phyloP scores from a whole-genome alignment of 1,284 basidiomycete genomes.

The Sparassis latifolia region DNA sequence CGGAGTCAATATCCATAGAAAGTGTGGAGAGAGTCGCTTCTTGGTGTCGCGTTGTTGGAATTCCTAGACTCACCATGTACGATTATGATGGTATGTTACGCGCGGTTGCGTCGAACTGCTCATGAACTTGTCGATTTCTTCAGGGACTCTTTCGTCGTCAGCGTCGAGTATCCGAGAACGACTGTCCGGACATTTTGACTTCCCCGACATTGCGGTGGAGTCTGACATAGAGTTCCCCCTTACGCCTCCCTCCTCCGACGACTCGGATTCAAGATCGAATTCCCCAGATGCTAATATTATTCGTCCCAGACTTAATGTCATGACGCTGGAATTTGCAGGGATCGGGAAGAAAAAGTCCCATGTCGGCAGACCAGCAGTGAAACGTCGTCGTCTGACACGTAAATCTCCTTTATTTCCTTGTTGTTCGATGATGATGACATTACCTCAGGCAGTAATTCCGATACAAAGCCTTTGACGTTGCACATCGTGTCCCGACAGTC shows the following conservation, averaged over 20 bases:
- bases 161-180: constrained; percentile 34
- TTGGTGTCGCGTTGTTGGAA: constrained; percentile 57
- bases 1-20: constrained; percentile 40
- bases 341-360: constrained; percentile 13
- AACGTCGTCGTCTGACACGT: constrained; percentile 17
- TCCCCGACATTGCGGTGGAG: constrained; percentile 42
- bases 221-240: constrained; percentile 50
- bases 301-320: constrained; percentile 28
- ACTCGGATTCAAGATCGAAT: constrained; percentile 52
- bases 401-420: not conserved
- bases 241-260: constrained; percentile 68
- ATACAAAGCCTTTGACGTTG: constrained; percentile 18
- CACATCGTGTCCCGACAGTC: constrained; percentile 30
- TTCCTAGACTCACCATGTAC: constrained; percentile 59
- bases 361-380: constrained; percentile 10
- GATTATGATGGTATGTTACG: constrained; percentile 55
- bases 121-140: not conserved
- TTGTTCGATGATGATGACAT: not conserved
- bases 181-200: constrained; percentile 23
- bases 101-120: not conserved
- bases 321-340: constrained; percentile 21
- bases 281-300: constrained; percentile 37
- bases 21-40: constrained; percentile 44
- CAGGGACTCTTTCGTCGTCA: constrained; percentile 43
- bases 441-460: constrained; percentile 6